Evolutionary conservation across 768 basidiomycete genomes (phyloP).

Genomic region (Hydnomerulius pinastri): DNA sequence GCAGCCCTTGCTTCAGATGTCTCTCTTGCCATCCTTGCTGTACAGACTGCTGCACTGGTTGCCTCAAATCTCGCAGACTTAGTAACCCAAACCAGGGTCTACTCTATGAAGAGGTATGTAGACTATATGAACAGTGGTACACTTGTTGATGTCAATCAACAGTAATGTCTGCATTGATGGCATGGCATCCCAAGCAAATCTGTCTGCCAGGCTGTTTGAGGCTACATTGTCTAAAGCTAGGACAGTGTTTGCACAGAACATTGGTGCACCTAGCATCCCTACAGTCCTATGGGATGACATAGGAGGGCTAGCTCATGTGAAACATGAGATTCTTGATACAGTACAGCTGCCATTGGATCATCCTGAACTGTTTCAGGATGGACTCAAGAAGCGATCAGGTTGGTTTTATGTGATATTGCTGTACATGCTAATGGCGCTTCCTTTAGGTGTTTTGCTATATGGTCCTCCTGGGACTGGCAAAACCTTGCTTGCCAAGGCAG

Average conservation of each 20-base stretch:
- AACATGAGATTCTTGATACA: constrained; percentile 92
- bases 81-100: constrained; percentile 55
- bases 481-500: constrained; percentile 92
- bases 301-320: constrained; percentile 85
- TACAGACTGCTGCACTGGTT: constrained; percentile 89
- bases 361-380: constrained; percentile 87
- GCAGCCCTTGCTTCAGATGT: constrained; percentile 71
- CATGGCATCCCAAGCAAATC: constrained; percentile 11
- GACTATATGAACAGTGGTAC: background rate
- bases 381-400: constrained; percentile 96
- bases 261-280: constrained; percentile 97
- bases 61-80: constrained; percentile 79
- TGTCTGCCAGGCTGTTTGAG: constrained; percentile 66
- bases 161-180: constrained; percentile 6
- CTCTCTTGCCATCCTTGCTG: constrained; percentile 67
- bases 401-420: background rate
- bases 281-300: constrained; percentile 97
- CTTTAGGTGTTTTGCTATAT: constrained; percentile 82
- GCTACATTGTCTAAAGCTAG: constrained; percentile 71
- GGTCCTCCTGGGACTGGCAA: constrained; percentile 97
- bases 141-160: background rate
- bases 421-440: background rate
- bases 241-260: constrained; percentile 82
- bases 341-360: constrained; percentile 90
- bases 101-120: constrained; percentile 37